phyloP scores from a whole-genome alignment of 345 rosid species.

The Bruguiera parviflora region DNA sequence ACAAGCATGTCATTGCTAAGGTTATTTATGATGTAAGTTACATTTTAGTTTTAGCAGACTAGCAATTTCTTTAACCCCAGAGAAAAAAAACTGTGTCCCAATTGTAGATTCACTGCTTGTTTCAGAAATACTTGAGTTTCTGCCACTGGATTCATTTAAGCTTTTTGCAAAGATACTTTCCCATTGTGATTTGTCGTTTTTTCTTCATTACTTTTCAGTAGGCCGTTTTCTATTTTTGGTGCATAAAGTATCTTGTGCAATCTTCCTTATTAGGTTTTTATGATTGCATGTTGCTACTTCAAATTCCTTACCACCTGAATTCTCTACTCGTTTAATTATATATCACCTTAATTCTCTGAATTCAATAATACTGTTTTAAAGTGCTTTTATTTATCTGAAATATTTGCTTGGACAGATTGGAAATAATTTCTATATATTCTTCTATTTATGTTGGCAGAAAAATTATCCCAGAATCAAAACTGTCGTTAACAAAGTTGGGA shows the following conservation, averaged over 20 bases:
- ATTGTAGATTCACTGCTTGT: background rate
- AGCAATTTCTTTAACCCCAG: background rate
- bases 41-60: background rate
- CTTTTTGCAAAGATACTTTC: background rate
- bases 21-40: slow-evolving; percentile 81
- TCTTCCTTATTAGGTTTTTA: background rate
- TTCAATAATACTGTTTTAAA: background rate
- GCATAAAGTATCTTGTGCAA: background rate
- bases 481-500: slow-evolving; percentile 79
- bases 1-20: slow-evolving; percentile 81
- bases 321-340: background rate
- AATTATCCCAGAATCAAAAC: slow-evolving; percentile 82
- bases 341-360: background rate
- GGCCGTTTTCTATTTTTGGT: too few relatives aligned
- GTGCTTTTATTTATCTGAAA: background rate
- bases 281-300: background rate
- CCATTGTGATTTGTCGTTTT: background rate
- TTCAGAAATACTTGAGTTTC: background rate
- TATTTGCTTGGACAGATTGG: background rate
- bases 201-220: background rate
- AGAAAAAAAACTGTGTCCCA: background rate
- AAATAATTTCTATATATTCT: background rate
- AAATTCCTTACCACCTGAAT: background rate
- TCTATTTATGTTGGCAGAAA: slow-evolving; percentile 49
- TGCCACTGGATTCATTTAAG: background rate